A percentile compares a stretch with the other conserved stretches of the same genome.
These are phyloP conservation scores for Hyphodiscus sp. DNA, from an alignment of 2,329 filamentous ascomycete species.

Conservation along the genomic window DNA sequence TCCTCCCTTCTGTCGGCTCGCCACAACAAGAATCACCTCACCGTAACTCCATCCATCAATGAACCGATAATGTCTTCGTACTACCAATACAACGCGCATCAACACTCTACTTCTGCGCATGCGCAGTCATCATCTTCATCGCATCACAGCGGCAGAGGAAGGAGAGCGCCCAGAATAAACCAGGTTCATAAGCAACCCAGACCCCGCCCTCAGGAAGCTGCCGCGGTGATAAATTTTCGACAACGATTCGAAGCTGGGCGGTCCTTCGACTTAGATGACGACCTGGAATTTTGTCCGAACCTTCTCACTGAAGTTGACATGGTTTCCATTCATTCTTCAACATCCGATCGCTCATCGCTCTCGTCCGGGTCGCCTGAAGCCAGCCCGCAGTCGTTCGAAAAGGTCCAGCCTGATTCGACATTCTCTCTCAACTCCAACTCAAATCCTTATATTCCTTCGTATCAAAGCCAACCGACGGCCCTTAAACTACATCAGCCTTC, in stretches of 20 bases:
- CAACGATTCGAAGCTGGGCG: conserved; percentile 83
- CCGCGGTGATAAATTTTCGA: conserved; percentile 70
- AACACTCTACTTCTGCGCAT: conserved; percentile 48
- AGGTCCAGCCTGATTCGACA: conserved; percentile 66
- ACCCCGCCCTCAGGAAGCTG: conserved; percentile 79
- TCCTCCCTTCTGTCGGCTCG: neutral
- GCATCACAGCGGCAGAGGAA: conserved; percentile 76
- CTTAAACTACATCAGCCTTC: conserved; percentile 87
- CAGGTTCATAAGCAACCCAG: conserved; percentile 70
- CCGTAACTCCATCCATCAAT: conserved; percentile 16
- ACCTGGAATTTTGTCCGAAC: conserved; percentile 90
- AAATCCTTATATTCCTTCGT: conserved; percentile 60
- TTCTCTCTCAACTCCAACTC: conserved; percentile 67
- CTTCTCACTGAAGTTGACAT: conserved; percentile 79
- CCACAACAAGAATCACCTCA: conserved; percentile 5
- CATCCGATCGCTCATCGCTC: conserved; percentile 88
- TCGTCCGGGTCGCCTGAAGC: conserved; percentile 92
- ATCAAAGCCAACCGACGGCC: conserved; percentile 57
- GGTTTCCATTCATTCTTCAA: conserved; percentile 82
- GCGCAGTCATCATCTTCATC: conserved; percentile 41
- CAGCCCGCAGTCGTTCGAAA: conserved; percentile 67
- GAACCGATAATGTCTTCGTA: conserved; percentile 53
- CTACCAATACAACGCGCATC: conserved; percentile 55
- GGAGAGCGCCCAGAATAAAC: conserved; percentile 70
- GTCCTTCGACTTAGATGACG: conserved; percentile 93